Conservation (phyloP, 2,329 filamentous ascomycete species). For the Fusarium oligoseptatum region DNA sequence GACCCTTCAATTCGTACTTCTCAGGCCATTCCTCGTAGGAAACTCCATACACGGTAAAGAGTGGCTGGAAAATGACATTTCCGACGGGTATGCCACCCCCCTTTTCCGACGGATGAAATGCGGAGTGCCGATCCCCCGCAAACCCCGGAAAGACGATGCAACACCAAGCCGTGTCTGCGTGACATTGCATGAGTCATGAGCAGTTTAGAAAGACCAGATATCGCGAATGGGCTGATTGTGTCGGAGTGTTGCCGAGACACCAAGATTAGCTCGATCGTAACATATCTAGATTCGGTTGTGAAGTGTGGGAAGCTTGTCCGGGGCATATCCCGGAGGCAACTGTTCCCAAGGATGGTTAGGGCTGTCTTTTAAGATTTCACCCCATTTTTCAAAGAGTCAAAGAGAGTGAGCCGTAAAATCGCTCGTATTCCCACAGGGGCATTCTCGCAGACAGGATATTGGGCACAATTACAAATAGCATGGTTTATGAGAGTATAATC, state of each 20-base stretch:
- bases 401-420: neutral
- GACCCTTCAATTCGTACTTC: neutral
- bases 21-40: conserved; percentile 7
- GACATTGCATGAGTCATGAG: neutral
- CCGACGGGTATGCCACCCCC: neutral
- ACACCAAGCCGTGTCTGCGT: neutral
- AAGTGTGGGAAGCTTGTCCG: neutral
- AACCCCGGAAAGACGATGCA: neutral
- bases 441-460: neutral
- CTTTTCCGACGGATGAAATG: conserved; percentile 20
- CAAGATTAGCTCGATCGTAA: neutral
- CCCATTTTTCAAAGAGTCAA: neutral
- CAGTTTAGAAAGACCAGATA: neutral
- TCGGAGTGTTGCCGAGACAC: neutral
- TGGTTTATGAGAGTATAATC: neutral
- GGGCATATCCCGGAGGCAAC: neutral
- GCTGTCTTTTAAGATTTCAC: neutral
- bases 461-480: neutral
- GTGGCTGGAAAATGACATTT: neutral
- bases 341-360: neutral
- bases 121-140: conserved; percentile 27
- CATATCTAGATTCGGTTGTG: neutral
- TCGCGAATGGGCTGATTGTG: neutral
- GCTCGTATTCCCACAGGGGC: neutral
- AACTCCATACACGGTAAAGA: neutral